phyloP scores from a whole-genome alignment of 371 early-diverging fungal species.

The Actinomucor elegans region DNA sequence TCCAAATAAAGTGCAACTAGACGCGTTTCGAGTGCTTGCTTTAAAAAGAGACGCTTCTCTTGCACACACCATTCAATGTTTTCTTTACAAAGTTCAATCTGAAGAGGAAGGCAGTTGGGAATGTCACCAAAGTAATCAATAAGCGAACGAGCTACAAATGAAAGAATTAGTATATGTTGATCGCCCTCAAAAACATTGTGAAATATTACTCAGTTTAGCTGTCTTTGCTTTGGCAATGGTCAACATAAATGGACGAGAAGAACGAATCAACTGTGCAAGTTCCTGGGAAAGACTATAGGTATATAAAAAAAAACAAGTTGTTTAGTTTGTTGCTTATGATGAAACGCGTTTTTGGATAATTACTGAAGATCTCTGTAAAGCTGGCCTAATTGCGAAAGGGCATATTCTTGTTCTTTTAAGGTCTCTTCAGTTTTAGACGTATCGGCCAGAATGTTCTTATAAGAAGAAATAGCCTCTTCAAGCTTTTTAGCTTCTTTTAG shows the following conservation, averaged over 20 bases:
- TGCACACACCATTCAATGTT: slow-evolving; percentile 89
- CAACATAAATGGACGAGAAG: slow-evolving; percentile 76
- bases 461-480: slow-evolving; percentile 55
- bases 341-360: neutral
- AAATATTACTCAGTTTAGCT: slow-evolving; percentile 82
- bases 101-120: slow-evolving; percentile 83
- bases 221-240: slow-evolving; percentile 95
- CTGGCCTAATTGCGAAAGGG: slow-evolving; percentile 62
- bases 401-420: slow-evolving; percentile 57
- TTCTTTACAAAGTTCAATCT: slow-evolving; percentile 91
- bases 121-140: slow-evolving; percentile 90
- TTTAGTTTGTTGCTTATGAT: neutral
- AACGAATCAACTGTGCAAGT: slow-evolving; percentile 79
- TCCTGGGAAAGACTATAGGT: slow-evolving; percentile 70
- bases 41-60: slow-evolving; percentile 92
- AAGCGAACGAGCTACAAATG: slow-evolving; percentile 69
- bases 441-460: slow-evolving; percentile 53
- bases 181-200: neutral
- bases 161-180: neutral
- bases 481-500: slow-evolving; percentile 48
- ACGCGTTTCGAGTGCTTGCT: slow-evolving; percentile 92
- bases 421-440: slow-evolving; percentile 30
- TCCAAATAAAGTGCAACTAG: slow-evolving; percentile 91
- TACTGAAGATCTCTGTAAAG: slow-evolving; percentile 67
- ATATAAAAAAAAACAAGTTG: neutral